These are phyloP conservation scores for Nakazawaea populi DNA, from an alignment of 805 yeast genomes.

Conservation along the genomic window DNA sequence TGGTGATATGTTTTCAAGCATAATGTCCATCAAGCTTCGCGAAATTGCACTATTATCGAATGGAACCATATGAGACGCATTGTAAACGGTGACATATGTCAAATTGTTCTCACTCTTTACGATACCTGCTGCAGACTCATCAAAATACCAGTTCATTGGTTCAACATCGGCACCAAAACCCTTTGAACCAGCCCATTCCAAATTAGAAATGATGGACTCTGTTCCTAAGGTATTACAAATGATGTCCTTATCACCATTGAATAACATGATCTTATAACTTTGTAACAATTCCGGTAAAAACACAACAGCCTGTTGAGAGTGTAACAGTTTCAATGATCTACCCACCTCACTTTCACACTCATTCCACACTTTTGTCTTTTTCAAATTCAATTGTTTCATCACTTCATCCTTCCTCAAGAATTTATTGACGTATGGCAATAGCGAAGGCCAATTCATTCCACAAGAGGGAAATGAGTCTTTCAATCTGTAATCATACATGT, in stretches of 20 bases:
- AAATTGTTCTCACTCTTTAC: slow-evolving; percentile 55
- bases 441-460: slow-evolving; percentile 90
- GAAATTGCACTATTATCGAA: slow-evolving; percentile 68
- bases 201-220: slow-evolving; percentile 51
- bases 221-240: slow-evolving; percentile 83
- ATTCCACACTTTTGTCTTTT: slow-evolving; percentile 45
- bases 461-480: slow-evolving; percentile 77
- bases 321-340: slow-evolving; percentile 39
- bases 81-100: slow-evolving; percentile 65
- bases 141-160: slow-evolving; percentile 37
- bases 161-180: slow-evolving; percentile 40
- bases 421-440: slow-evolving; percentile 38
- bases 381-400: slow-evolving; percentile 43
- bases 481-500: slow-evolving; percentile 76
- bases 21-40: slow-evolving; percentile 61
- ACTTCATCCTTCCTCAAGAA: slow-evolving; percentile 45
- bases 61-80: slow-evolving; percentile 94
- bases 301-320: slow-evolving; percentile 54
- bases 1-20: slow-evolving; percentile 26
- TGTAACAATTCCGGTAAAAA: slow-evolving; percentile 63
- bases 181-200: slow-evolving; percentile 58
- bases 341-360: slow-evolving; percentile 73
- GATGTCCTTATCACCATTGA: slow-evolving; percentile 84
- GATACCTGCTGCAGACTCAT: slow-evolving; percentile 31
- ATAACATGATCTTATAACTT: slow-evolving; percentile 58